Conservation (phyloP, 352 stramenopile genomes). For the Phytophthora nicotianae region DNA sequence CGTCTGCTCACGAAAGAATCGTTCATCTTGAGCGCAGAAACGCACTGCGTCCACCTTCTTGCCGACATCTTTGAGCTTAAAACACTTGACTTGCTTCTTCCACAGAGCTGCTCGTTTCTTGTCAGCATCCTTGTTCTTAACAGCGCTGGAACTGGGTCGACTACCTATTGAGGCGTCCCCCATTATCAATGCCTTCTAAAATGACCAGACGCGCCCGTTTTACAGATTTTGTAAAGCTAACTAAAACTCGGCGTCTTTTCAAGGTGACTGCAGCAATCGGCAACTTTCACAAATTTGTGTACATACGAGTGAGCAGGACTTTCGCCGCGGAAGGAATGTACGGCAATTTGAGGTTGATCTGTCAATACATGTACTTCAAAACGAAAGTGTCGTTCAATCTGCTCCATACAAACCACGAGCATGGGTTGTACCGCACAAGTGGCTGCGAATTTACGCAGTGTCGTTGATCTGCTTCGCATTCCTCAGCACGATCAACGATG, state of each 20-base stretch:
- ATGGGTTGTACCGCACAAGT: not conserved
- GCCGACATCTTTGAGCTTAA: slow-evolving; percentile 68
- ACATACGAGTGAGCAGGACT: too few species aligned
- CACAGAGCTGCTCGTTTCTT: slow-evolving; percentile 46
- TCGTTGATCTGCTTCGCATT: not conserved
- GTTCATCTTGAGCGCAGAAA: slow-evolving; percentile 56
- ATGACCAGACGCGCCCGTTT: slow-evolving; percentile 17
- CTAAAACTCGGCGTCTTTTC: slow-evolving; percentile 16
- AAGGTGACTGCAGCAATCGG: slow-evolving; percentile 7
- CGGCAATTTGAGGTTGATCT: not conserved
- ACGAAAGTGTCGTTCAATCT: too few species aligned
- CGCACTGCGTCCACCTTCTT: slow-evolving; percentile 68
- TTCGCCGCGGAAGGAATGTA: too few species aligned
- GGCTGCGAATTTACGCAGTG: not conserved
- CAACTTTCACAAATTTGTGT: too few species aligned
- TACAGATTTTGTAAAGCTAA: not conserved
- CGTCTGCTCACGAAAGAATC: slow-evolving; percentile 60
- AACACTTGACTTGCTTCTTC: slow-evolving; percentile 65
- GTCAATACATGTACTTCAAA: not conserved
- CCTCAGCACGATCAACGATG: not conserved
- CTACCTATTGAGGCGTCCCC: slow-evolving; percentile 14
- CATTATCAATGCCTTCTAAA: slow-evolving; percentile 19
- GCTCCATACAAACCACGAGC: not conserved
- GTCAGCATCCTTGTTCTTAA: slow-evolving; percentile 23
- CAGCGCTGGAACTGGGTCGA: slow-evolving; percentile 26